A percentile compares a stretch with the other conserved stretches of the same genome.
phyloP scores from a whole-genome alignment of 1,284 basidiomycete species.

The Prillingera fragicola region DNA sequence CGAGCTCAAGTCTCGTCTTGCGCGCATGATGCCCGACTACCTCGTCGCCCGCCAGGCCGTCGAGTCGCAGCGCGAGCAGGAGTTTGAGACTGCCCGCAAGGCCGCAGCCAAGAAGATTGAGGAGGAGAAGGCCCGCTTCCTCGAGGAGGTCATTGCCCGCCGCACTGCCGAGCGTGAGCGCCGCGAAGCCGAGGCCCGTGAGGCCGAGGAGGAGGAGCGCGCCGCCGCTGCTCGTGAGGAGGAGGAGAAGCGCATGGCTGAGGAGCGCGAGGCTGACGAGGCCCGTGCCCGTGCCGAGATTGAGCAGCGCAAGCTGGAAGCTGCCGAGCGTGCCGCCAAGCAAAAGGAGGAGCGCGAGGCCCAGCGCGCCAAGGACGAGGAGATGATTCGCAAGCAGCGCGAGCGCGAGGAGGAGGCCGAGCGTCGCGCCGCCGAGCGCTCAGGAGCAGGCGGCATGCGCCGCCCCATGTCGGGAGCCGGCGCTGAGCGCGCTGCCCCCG shows the following conservation, averaged over 20 bases:
- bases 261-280: conserved; percentile 34
- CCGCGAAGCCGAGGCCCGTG: conserved; percentile 52
- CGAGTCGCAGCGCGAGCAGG: conserved; percentile 61
- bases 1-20: conserved; percentile 70
- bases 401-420: conserved; percentile 77
- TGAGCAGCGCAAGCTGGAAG: conserved; percentile 52
- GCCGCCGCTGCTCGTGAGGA: conserved; percentile 54
- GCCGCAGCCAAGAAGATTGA: conserved; percentile 67
- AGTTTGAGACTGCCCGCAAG: conserved; percentile 62
- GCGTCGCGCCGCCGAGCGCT: conserved; percentile 49
- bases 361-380: conserved; percentile 60
- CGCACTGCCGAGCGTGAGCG: conserved; percentile 55
- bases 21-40: conserved; percentile 73
- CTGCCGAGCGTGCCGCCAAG: conserved; percentile 27
- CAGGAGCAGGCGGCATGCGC: conserved; percentile 21
- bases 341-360: conserved; percentile 54
- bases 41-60: conserved; percentile 58
- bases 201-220: conserved; percentile 58
- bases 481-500: conserved; percentile 28
- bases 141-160: conserved; percentile 52
- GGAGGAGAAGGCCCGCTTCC: conserved; percentile 76
- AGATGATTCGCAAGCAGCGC: conserved; percentile 58
- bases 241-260: conserved; percentile 25
- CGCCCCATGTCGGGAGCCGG: conserved; percentile 12
- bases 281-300: conserved; percentile 42